Evolutionary conservation across 257 asterid species (phyloP), one percentile per base, ranked within the genome.

Genomic region (Fraxinus excelsior): DNA sequence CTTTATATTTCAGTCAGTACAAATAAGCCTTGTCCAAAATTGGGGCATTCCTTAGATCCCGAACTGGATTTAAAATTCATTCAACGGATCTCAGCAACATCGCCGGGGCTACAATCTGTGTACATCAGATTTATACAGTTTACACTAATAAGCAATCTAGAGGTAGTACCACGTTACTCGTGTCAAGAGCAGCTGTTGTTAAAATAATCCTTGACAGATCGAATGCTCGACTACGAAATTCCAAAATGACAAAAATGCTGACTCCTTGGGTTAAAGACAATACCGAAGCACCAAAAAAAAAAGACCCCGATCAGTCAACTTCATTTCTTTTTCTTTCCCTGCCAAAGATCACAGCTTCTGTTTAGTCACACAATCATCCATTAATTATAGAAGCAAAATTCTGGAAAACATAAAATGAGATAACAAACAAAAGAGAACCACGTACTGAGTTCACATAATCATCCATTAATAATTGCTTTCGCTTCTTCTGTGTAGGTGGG

Each of bases 301-400:
- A 31, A 31, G 3, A 4, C 19, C 9, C n/a, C 3, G 6, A 60
- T 60, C 32, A 23, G 18, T 25, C 18, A 23, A 60, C 79, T n/a
- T 91, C 91, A 91, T 78, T 88, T 90, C 87, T 88, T 86, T 84
- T 84, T 88, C 88, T 88, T 90, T 21, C 90, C 97, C 98, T 94
- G 97, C 65, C 60, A 71, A 76, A 53, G 44, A 58, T 1, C 19
- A 34, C 0, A 29, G 53, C 37, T 10, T 10, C 5, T 1, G 67
- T 40, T 74, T 31, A 75, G 74, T 28, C 2, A 11, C 40, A n/a
- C 23, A 51, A 18, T 26, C 19, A n/a, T n/a, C n/a, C n/a, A n/a
- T n/a, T n/a, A n/a, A n/a, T n/a, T 8, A 16, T n/a, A 46, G 58
- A 46, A 37, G 26, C 70, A 72, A 42, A 71, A 77, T 5, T 0